Conservation (phyloP, 768 basidiomycete genomes). For the Dentipellis sp. region DNA sequence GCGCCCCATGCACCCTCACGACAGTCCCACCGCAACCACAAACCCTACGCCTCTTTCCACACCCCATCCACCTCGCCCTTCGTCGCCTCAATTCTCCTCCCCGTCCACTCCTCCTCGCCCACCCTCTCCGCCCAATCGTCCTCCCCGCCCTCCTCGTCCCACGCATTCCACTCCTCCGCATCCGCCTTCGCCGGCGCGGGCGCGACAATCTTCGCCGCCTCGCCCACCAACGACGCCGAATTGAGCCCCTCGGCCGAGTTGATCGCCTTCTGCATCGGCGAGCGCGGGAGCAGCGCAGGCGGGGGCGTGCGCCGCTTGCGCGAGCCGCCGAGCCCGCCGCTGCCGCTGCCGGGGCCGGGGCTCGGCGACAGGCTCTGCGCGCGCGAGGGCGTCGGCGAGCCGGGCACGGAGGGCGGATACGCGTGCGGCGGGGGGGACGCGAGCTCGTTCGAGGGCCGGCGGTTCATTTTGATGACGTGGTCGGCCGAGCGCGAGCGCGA, state of each 20-base stretch:
- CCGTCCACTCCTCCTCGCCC: conserved; percentile 40
- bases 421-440: conserved; percentile 26
- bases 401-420: conserved; percentile 52
- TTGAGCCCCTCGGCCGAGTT: conserved; percentile 3
- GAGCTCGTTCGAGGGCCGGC: conserved; percentile 7
- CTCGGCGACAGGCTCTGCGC: conserved; percentile 18
- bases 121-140: conserved; percentile 45
- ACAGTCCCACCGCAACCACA: too few relatives aligned
- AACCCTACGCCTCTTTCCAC: too few relatives aligned
- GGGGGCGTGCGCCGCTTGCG: conserved; percentile 18
- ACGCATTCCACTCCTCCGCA: conserved; percentile 34
- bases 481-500: conserved; percentile 18
- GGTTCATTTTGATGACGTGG: conserved; percentile 11
- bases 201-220: conserved; percentile 5
- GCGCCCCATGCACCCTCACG: too few relatives aligned
- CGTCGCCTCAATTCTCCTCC: conserved; percentile 28
- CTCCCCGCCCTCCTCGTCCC: conserved; percentile 25
- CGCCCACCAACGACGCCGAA: not conserved
- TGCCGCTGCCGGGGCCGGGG: not conserved
- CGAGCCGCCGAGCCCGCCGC: not conserved
- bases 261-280: conserved; percentile 9
- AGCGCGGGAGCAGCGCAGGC: conserved; percentile 15
- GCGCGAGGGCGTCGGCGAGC: conserved; percentile 29
- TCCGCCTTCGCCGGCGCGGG: conserved; percentile 7
- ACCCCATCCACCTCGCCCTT: conserved; percentile 23